Evolutionary conservation across 768 basidiomycete species (phyloP), one percentile per base, ranked within the genome.

Genomic region (Naganishia kalamii): DNA sequence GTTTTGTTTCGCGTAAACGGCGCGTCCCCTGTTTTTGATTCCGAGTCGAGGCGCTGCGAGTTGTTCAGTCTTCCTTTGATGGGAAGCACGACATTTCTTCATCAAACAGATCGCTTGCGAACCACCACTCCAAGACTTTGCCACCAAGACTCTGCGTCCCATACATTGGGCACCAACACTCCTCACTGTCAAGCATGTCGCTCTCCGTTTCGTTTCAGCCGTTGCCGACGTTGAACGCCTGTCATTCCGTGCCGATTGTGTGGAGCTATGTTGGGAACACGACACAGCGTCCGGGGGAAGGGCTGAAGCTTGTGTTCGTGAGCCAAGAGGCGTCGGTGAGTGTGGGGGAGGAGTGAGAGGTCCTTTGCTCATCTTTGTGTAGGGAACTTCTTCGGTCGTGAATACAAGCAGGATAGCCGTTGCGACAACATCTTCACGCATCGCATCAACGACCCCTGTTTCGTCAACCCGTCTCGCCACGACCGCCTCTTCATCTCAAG

Each of bases 261-360:
- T 57, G 54, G 54, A 32, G 35, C 21, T 57, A 57, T 33, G 35
- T 37, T 21, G 54, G 54, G 10, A 57, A 37, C 21, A 37, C 54
- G 4, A n/a, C 43, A n/a, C 43, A 44, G 43, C 13, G 43, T 15
- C 43, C 6, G 37, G 37, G 37, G 23, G 54, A n/a, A 4, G 19
- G 37, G 37, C 54, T 57, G 21, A 57, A 40, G 37, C 21, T 57
- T 19, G 54, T 57, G 15, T 40, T 57, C 12, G 54, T 57, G 37
- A 57, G 54, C 13, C 35, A 33, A 7, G 32, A 52, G 32, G 32
- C 17, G 13, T 52, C 54, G 54, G 54, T 57, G 37, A 57, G 54
- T 57, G 21, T 25, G 19, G 40, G 11, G 40, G n/a, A n/a, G 23
- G 46, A 47, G 3, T 3, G 7, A 47, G n/a, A 3, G 27, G 46